Evolutionary conservation across 2,329 filamentous ascomycete genomes (phyloP).

Genomic region (Phyllosticta capitalensis): DNA sequence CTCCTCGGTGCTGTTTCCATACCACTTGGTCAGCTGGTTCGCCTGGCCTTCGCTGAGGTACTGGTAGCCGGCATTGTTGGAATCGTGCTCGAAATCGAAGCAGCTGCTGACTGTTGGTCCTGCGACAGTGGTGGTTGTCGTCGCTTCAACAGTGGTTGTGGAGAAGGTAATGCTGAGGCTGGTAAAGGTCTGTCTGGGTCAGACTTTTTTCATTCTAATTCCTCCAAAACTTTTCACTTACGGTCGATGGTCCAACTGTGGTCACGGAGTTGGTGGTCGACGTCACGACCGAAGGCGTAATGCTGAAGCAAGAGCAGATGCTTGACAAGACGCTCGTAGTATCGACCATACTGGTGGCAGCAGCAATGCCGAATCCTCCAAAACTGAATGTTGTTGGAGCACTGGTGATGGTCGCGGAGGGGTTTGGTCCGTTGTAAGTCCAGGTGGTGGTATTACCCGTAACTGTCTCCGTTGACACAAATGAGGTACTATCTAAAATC

Average conservation of each 20-base stretch:
- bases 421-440: background rate
- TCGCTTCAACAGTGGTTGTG: background rate
- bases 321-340: background rate
- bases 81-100: background rate
- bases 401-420: background rate
- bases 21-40: background rate
- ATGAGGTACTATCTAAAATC: background rate
- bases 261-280: background rate
- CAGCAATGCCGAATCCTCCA: background rate
- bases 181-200: background rate
- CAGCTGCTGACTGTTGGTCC: background rate
- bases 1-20: background rate
- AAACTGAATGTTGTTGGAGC: background rate
- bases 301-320: background rate
- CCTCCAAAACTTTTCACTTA: background rate
- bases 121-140: background rate
- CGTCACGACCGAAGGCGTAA: background rate
- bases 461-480: background rate
- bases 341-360: background rate
- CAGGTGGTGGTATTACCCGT: background rate
- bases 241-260: background rate
- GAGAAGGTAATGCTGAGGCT: background rate
- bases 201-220: background rate
- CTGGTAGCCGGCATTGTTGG: background rate
- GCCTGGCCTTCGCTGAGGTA: background rate